phyloP scores from a whole-genome alignment of 352 stramenopile species.

The Globisporangium nunn region DNA sequence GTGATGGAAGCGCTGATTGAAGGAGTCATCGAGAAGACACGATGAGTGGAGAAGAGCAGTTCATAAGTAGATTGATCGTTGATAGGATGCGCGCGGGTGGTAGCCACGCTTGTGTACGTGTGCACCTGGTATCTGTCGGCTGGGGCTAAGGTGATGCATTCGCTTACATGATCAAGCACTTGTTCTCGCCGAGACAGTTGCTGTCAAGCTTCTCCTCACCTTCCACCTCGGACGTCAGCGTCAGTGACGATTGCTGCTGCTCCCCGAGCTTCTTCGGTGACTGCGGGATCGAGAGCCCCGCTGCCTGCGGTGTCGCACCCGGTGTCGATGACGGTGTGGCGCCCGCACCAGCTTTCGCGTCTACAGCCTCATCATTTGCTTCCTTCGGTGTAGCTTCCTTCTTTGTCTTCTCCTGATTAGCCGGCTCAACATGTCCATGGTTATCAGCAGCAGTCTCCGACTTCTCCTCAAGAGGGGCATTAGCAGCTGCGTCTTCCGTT shows the following conservation, averaged over 20 bases:
- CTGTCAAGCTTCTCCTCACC: slow-evolving; percentile 30
- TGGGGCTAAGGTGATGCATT: background rate
- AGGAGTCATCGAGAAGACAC: background rate
- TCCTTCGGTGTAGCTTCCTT: no score
- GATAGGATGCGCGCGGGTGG: background rate
- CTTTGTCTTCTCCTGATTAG: background rate
- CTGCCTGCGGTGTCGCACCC: background rate
- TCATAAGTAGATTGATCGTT: background rate
- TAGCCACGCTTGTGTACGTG: no score
- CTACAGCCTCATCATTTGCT: background rate
- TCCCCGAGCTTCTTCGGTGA: slow-evolving; percentile 12
- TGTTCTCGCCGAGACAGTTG: slow-evolving; percentile 24
- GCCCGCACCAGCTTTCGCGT: background rate
- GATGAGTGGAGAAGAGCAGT: background rate
- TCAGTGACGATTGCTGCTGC: slow-evolving; percentile 7
- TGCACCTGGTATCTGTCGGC: background rate
- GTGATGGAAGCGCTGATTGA: background rate
- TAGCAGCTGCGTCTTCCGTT: background rate
- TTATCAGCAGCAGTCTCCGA: background rate
- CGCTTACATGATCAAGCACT: slow-evolving; percentile 53
- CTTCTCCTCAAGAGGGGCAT: slow-evolving; percentile 11
- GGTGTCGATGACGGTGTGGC: background rate
- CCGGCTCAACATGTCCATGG: background rate
- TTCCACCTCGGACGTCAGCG: slow-evolving; percentile 10
- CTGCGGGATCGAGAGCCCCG: background rate